These are phyloP conservation scores for Blastocystis hominis DNA, from an alignment of 352 stramenopile genomes.

Conservation along the genomic window DNA sequence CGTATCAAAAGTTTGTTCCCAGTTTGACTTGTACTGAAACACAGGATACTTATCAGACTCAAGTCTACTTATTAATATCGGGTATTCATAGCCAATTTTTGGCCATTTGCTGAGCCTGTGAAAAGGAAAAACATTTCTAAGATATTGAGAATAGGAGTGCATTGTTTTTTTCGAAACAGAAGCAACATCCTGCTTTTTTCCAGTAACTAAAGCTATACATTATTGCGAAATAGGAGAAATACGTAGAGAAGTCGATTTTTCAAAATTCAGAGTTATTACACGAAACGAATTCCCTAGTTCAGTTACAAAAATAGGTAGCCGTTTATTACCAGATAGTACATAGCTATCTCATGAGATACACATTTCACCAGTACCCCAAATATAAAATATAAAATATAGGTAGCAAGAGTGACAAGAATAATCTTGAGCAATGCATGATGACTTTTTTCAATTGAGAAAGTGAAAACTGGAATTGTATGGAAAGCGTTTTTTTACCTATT, in stretches of 20 bases:
- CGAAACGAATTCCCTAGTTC: too few relatives aligned
- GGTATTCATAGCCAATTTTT: neutral
- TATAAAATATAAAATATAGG: neutral
- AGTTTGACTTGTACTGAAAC: slow-evolving; percentile 28
- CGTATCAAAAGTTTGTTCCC: neutral
- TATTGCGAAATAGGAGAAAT: neutral
- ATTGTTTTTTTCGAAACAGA: neutral
- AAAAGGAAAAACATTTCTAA: too few relatives aligned
- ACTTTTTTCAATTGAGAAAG: neutral
- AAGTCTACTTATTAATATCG: neutral
- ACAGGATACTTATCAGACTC: neutral
- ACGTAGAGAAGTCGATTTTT: neutral
- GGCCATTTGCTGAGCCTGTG: neutral
- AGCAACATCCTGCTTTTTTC: neutral
- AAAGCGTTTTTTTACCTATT: too few relatives aligned
- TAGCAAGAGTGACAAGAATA: neutral
- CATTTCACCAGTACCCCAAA: too few relatives aligned
- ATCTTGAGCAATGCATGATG: neutral
- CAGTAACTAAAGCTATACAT: neutral
- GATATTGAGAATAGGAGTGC: too few relatives aligned
- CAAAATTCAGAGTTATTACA: neutral
- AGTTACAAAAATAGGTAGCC: too few relatives aligned
- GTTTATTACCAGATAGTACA: too few relatives aligned
- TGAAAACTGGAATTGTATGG: too few relatives aligned
- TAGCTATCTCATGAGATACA: too few relatives aligned